phyloP scores from a whole-genome alignment of 257 asterid species.

The Avicennia marina region DNA sequence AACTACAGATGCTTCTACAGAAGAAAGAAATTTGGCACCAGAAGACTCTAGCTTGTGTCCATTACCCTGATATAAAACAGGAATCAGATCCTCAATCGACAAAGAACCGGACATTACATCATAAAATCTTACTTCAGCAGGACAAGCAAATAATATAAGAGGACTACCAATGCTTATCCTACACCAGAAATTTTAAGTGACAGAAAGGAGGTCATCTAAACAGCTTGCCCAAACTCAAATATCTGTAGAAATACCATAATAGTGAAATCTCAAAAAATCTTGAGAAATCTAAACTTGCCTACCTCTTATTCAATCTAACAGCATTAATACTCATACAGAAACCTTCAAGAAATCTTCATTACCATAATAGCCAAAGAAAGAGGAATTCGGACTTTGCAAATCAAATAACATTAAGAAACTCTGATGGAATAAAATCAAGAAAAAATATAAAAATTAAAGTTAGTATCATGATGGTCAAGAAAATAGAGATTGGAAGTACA shows the following conservation, averaged over 20 bases:
- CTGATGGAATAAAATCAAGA: neutral
- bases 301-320: conserved; percentile 4
- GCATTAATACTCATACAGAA: neutral
- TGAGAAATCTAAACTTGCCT: no score
- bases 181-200: neutral
- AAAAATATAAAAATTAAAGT: neutral
- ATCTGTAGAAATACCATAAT: neutral
- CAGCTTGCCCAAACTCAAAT: conserved; percentile 7
- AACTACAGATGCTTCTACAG: conserved; percentile 71
- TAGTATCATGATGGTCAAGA: neutral
- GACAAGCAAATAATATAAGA: neutral
- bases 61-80: conserved; percentile 36
- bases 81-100: conserved; percentile 3
- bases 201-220: conserved; percentile 7
- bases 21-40: conserved; percentile 49
- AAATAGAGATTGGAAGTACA: conserved; percentile 3
- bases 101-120: neutral
- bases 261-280: conserved; percentile 5
- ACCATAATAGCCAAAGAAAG: conserved; percentile 10
- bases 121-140: conserved; percentile 7
- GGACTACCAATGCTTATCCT: neutral
- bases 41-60: conserved; percentile 25
- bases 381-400: conserved; percentile 3
- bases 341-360: neutral
- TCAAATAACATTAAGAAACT: neutral